Conservation (phyloP, 441 rosid species). For the Hypseocharis bilobata region DNA sequence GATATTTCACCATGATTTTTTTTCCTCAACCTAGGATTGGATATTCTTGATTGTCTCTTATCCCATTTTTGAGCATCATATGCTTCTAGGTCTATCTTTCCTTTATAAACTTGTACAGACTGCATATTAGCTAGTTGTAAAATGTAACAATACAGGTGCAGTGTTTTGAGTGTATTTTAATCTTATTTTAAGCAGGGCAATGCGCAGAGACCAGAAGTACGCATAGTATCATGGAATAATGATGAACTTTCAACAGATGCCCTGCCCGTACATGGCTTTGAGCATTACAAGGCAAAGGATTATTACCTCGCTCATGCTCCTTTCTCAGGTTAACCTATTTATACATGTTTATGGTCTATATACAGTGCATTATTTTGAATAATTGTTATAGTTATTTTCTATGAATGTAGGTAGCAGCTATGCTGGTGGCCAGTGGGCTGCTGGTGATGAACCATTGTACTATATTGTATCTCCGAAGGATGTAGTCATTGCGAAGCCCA, state of each 20-base stretch:
- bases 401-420: constrained; percentile 78
- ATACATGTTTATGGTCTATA: constrained; percentile 20
- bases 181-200: constrained; percentile 53
- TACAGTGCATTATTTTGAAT: constrained; percentile 21
- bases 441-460: constrained; percentile 94
- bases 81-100: constrained; percentile 9
- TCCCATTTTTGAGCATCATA: neutral
- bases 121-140: neutral
- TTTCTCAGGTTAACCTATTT: constrained; percentile 61
- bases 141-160: constrained; percentile 9
- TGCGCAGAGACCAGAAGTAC: constrained; percentile 95
- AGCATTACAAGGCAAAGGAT: constrained; percentile 95
- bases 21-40: neutral
- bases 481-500: constrained; percentile 95
- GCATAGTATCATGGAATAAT: constrained; percentile 79
- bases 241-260: constrained; percentile 98
- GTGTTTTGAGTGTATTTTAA: constrained; percentile 6
- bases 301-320: constrained; percentile 96
- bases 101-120: neutral
- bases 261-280: constrained; percentile 89
- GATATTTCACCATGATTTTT: neutral
- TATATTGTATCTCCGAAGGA: constrained; percentile 96
- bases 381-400: constrained; percentile 20
- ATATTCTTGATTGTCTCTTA: neutral
- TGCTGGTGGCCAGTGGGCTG: constrained; percentile 99